Evolutionary conservation across 495 filamentous ascomycete species (phyloP), one percentile per base, ranked within the genome.

Genomic region (Halenospora varia): DNA sequence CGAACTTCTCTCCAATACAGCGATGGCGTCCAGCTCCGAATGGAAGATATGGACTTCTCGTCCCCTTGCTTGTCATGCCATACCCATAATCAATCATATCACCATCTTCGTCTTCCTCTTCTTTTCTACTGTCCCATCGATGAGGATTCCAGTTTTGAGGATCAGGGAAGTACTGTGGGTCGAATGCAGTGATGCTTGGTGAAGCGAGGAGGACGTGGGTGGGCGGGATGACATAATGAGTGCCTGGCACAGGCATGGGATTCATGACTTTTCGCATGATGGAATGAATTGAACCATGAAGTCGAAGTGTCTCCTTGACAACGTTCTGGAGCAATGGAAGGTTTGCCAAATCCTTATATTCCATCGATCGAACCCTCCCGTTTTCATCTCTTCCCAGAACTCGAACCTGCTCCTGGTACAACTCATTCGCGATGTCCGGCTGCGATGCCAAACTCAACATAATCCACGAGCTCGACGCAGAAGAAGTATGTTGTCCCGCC

Each of bases 1-100:
- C 92, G 67, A 96, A 97, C 65, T 96, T 89, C 74, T 96, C 92
- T 45, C 92, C 92, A 64, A 97, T 96, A 71, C 92, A 97, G 11
- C 92, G 75, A 71, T 97, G 92, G 44, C 92, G 76, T 10, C 92
- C 92, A 0, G 90, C 92, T 2, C 92, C 92, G 67, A 97, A 97
- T 0, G 92, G 92, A 18, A 97, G 77, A 73, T 96, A 97, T 1
- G 92, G 91, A 40, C 85, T 90, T 24, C 73, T 75, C 3, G 89
- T 82, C 19, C 92, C 92, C 75, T 96, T 96, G 69, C 80, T 87
- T 45, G 95, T 83, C 26, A 89, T 71, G n/a, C 92, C 92, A 70
- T 93, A 96, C 25, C 92, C 92, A 64, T 96, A 96, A 64, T 96
- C 91, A 50, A 71, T 78, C 48, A 75, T 73, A 46, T 68, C 67